Evolutionary conservation across 1,139 yeast species (phyloP).

Genomic region (Lodderomyces oxycetoniae): DNA sequence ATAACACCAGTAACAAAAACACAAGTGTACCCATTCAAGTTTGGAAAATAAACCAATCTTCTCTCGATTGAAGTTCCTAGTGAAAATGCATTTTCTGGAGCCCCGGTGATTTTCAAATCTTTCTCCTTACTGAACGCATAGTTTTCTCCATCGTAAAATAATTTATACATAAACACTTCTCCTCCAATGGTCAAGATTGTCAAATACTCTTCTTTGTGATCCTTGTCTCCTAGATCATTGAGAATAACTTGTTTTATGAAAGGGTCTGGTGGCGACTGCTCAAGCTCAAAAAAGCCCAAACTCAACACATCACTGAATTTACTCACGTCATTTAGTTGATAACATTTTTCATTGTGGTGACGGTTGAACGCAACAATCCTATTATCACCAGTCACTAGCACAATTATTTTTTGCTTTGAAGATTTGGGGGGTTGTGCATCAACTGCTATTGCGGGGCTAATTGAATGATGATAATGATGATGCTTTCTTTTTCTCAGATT

Average conservation of each 20-base stretch:
- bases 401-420: slow-evolving; percentile 48
- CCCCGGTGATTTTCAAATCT: slow-evolving; percentile 56
- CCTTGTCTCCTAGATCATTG: slow-evolving; percentile 60
- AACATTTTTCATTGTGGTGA: slow-evolving; percentile 62
- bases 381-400: slow-evolving; percentile 74
- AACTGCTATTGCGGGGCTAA: slow-evolving; percentile 5
- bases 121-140: slow-evolving; percentile 47
- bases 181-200: slow-evolving; percentile 76
- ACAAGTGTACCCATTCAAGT: slow-evolving; percentile 54
- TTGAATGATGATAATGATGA: slow-evolving; percentile 22
- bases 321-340: slow-evolving; percentile 57
- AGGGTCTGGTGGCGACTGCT: slow-evolving; percentile 66
- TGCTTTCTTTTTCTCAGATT: slow-evolving; percentile 33
- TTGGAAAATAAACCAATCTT: slow-evolving; percentile 56
- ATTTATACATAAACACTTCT: slow-evolving; percentile 64
- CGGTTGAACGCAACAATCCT: slow-evolving; percentile 61
- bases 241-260: slow-evolving; percentile 67
- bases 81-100: slow-evolving; percentile 71
- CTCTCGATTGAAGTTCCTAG: slow-evolving; percentile 67
- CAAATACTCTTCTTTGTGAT: slow-evolving; percentile 51
- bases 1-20: slow-evolving; percentile 72
- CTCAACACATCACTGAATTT: slow-evolving; percentile 51
- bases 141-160: slow-evolving; percentile 49
- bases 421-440: slow-evolving; percentile 16
- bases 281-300: slow-evolving; percentile 54